A percentile compares a stretch with the other conserved stretches of the same genome.
phyloP scores from a whole-genome alignment of 2,329 filamentous ascomycete genomes.

The Cladorrhinum sp. region DNA sequence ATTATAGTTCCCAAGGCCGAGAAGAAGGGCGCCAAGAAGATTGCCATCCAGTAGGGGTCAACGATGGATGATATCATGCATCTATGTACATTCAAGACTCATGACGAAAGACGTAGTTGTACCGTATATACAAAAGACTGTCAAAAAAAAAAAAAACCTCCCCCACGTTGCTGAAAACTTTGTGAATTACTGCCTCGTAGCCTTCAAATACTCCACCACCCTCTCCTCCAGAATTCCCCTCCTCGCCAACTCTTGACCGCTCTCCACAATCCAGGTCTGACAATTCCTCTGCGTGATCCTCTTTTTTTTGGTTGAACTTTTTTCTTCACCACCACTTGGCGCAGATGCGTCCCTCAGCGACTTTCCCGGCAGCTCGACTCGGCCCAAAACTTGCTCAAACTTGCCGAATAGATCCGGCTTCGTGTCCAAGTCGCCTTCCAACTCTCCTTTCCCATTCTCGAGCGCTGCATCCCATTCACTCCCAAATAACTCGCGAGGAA shows the following conservation, averaged over 20 bases:
- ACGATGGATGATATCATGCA: too few relatives aligned
- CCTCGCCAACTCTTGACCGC: constrained; percentile 9
- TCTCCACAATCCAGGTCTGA: constrained; percentile 19
- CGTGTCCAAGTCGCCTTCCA: not conserved
- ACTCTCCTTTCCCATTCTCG: not conserved
- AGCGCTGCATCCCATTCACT: not conserved
- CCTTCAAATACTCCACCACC: constrained; percentile 11
- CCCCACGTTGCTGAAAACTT: too few relatives aligned
- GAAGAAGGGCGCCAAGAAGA: constrained; percentile 55
- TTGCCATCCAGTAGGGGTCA: constrained; percentile 49
- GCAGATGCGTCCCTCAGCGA: constrained; percentile 14
- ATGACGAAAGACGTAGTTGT: too few relatives aligned
- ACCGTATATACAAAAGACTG: too few relatives aligned
- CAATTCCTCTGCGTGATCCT: constrained; percentile 20
- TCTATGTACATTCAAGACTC: too few relatives aligned
- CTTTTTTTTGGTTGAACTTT: too few relatives aligned
- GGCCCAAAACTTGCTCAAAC: constrained; percentile 15
- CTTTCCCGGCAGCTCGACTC: constrained; percentile 13
- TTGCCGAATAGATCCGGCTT: not conserved
- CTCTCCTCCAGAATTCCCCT: constrained; percentile 13
- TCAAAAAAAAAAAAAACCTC: too few relatives aligned
- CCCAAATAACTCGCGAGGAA: constrained; percentile 1
- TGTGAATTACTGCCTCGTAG: constrained; percentile 7
- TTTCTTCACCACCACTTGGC: too few relatives aligned
- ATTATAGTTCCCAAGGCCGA: constrained; percentile 65